Evolutionary conservation across 176 grass and related monocot genomes (phyloP).

Genomic region (Zoysia pacifica): DNA sequence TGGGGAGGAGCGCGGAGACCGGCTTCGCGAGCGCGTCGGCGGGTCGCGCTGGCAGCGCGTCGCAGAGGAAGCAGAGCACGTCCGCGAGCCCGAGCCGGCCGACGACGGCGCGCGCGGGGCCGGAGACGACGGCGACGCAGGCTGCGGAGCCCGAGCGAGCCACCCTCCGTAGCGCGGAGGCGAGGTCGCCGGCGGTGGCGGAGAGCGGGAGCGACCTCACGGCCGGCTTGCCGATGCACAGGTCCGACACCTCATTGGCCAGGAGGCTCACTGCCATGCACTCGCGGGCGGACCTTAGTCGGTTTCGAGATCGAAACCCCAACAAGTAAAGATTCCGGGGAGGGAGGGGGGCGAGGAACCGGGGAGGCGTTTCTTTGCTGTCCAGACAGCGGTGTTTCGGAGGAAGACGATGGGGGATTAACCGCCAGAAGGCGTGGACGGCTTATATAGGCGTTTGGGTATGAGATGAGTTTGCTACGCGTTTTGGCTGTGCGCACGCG

Average conservation of each 20-base stretch:
- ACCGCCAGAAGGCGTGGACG: neutral
- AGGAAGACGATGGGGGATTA: conserved; percentile 12
- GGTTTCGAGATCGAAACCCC: conserved; percentile 61
- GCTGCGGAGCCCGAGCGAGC: conserved; percentile 37
- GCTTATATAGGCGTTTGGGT: conserved; percentile 43
- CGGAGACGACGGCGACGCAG: conserved; percentile 30
- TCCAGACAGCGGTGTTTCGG: neutral
- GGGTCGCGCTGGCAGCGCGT: conserved; percentile 48
- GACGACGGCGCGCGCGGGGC: conserved; percentile 34
- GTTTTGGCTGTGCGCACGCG: accelerated
- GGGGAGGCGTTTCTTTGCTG: conserved; percentile 18
- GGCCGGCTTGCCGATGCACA: conserved; percentile 97
- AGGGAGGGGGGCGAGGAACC: neutral
- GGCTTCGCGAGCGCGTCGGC: conserved; percentile 45
- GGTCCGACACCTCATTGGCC: conserved; percentile 82
- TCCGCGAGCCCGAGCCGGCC: conserved; percentile 59
- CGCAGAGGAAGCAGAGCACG: conserved; percentile 77
- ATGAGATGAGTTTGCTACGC: neutral
- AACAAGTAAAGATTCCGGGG: neutral
- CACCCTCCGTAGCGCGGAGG: conserved; percentile 55
- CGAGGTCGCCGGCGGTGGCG: conserved; percentile 64
- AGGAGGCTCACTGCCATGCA: conserved; percentile 88
- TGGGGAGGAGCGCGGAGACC: conserved; percentile 57
- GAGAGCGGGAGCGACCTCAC: conserved; percentile 72
- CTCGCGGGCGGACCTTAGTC: conserved; percentile 43